phyloP scores from a whole-genome alignment of 331 rosid genomes.

The Acacia concinna region DNA sequence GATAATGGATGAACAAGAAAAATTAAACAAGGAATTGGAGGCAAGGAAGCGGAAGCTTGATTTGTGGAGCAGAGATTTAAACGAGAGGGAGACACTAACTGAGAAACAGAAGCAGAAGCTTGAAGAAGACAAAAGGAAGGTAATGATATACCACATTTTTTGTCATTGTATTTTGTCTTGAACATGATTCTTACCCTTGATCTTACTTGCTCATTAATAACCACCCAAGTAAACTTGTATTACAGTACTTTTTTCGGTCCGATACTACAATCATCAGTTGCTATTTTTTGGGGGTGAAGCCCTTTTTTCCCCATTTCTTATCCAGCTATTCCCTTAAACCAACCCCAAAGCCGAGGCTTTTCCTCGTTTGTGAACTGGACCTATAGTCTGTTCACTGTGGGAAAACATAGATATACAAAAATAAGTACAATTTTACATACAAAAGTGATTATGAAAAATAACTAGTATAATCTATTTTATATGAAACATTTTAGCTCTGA shows the following conservation, averaged over 20 bases:
- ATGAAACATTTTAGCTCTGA: background rate
- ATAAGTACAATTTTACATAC: background rate
- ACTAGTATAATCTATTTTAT: conserved; percentile 13
- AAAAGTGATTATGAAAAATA: background rate
- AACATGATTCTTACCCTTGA: background rate
- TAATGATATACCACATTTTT: conserved; percentile 26
- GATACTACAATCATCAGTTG: conserved; percentile 6
- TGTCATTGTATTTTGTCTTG: background rate
- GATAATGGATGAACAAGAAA: conserved; percentile 84
- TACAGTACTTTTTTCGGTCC: background rate
- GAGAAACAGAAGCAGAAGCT: conserved; percentile 85
- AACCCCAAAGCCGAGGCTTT: background rate
- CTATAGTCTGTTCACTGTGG: conserved; percentile 3
- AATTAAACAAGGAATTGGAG: conserved; percentile 72
- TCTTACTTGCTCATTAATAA: background rate
- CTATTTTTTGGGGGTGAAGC: background rate
- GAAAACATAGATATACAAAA: background rate
- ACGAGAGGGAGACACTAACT: conserved; percentile 81
- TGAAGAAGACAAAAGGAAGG: conserved; percentile 88
- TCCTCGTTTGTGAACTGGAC: conserved; percentile 17
- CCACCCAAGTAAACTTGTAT: background rate
- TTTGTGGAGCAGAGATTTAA: conserved; percentile 76
- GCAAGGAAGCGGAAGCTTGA: conserved; percentile 72
- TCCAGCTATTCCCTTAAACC: background rate
- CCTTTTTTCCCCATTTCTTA: background rate